Evolutionary conservation across 768 basidiomycete species (phyloP), one percentile per base, ranked within the genome.

Genomic region (Stropharia rugosoannulata): DNA sequence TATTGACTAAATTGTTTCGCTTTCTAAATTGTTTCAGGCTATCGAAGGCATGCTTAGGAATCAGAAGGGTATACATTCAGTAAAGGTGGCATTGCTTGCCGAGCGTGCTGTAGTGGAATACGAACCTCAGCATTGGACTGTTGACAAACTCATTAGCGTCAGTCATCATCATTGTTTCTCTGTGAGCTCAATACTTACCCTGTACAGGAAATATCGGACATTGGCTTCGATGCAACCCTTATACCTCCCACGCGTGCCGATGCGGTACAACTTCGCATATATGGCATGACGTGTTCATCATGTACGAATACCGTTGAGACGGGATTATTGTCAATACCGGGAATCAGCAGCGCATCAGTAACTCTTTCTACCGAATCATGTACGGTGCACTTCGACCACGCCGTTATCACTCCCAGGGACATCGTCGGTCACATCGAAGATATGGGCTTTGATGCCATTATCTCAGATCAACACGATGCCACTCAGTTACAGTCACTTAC

Each of bases 1-100:
- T 52, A 36, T 18, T 39, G 25, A 19, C 37, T 36, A 18, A 42
- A 19, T 53, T 45, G 29, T 1, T 32, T 40, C 32, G 35, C 18
- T 22, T 22, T 8, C 37, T 22, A 9, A 37, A 22, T 1, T 38
- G 13, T 55, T 22, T 11, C 59, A 93, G 88, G 84, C 90, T 12
- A 95, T 95, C 54, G 94, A 96, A 68, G 84, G 86, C 39, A 89
- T 89, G 77, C 80, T 96, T 18, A 78, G 86, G 64, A 77, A 76
- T 15, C 92, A 95, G 68, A 74, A 84, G n/a, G 97, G 97, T n/a
- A 95, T 99, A 49, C 73, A 85, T 58, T 90, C 88, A 10, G 74
- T 97, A 58, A 93, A 94, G 67, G 95, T 99, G n/a, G 95, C 95
- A 19, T 80, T 99, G n/a, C 81, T 99, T 22, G 93, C 97, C 11